phyloP scores from a whole-genome alignment of 2,329 filamentous ascomycete species.

The Didymosphaeria variabile region DNA sequence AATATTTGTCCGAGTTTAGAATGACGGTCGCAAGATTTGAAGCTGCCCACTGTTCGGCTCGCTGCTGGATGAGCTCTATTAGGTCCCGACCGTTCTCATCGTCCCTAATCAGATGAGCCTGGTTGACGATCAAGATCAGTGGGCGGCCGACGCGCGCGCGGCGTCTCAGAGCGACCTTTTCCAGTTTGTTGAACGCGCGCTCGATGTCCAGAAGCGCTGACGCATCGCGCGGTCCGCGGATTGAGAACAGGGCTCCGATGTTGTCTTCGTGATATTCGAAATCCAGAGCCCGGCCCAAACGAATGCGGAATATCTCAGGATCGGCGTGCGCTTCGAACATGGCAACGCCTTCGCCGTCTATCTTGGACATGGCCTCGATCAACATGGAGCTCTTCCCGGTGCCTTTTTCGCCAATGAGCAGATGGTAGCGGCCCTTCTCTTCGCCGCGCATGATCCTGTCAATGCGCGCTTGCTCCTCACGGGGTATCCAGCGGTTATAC shows the following conservation, averaged over 20 bases:
- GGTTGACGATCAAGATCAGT: constrained; percentile 92
- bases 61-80: constrained; percentile 92
- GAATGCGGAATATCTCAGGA: constrained; percentile 91
- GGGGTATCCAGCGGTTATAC: constrained; percentile 78
- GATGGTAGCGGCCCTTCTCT: constrained; percentile 82
- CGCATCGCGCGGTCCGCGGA: constrained; percentile 89
- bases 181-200: constrained; percentile 94
- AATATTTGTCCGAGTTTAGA: constrained; percentile 97
- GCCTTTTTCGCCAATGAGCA: constrained; percentile 94
- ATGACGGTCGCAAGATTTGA: constrained; percentile 89
- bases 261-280: constrained; percentile 99
- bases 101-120: constrained; percentile 88
- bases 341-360: constrained; percentile 85
- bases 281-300: constrained; percentile 91
- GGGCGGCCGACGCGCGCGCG: constrained; percentile 71
- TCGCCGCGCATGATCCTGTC: constrained; percentile 82
- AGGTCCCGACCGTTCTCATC: constrained; percentile 93
- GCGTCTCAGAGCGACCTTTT: constrained; percentile 86
- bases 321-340: constrained; percentile 98
- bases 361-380: constrained; percentile 92
- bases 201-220: constrained; percentile 95
- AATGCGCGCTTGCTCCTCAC: constrained; percentile 82
- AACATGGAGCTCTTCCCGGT: constrained; percentile 98
- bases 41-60: constrained; percentile 96
- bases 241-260: constrained; percentile 94